Evolutionary conservation across 768 basidiomycete genomes (phyloP).

Genomic region (Pisolithus albus): DNA sequence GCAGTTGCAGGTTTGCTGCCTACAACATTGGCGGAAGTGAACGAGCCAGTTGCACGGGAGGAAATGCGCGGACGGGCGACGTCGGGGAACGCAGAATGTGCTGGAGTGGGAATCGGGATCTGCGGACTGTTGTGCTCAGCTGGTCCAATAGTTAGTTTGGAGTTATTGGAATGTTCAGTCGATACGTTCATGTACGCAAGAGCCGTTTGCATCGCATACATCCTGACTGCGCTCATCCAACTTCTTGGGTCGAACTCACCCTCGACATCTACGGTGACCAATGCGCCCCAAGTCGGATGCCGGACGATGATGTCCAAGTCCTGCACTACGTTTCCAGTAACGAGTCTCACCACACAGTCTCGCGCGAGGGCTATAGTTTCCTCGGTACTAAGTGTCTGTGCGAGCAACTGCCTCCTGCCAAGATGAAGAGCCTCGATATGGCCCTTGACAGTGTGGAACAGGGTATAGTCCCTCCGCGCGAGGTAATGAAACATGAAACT

Average conservation of each 20-base stretch:
- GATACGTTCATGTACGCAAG: conserved; percentile 67
- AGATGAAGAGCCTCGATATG: conserved; percentile 90
- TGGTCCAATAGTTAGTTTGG: conserved; percentile 29
- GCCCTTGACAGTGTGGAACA: conserved; percentile 79
- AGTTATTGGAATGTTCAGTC: conserved; percentile 32
- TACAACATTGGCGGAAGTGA: conserved; percentile 15
- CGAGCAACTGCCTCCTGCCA: conserved; percentile 84
- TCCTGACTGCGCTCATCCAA: conserved; percentile 84
- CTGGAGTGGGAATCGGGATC: conserved; percentile 49
- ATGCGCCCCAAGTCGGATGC: conserved; percentile 83
- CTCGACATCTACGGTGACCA: conserved; percentile 87
- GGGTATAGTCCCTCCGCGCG: conserved; percentile 78
- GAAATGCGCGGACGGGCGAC: conserved; percentile 21
- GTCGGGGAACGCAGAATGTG: conserved; percentile 70
- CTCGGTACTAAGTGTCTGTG: conserved; percentile 79
- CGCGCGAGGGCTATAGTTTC: conserved; percentile 76
- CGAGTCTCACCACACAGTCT: conserved; percentile 83
- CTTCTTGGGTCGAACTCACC: conserved; percentile 73
- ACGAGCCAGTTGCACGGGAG: conserved; percentile 32
- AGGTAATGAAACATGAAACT: conserved; percentile 88
- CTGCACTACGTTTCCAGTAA: conserved; percentile 86
- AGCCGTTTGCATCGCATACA: conserved; percentile 86
- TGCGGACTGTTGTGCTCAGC: conserved; percentile 39
- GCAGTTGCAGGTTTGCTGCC: conserved; percentile 36
- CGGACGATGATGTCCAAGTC: conserved; percentile 94